A percentile compares a stretch with the other conserved stretches of the same genome.
These are phyloP conservation scores for Pseudotsuga menziesii DNA, from an alignment of 75 land plant genomes.

Conservation along the genomic window DNA sequence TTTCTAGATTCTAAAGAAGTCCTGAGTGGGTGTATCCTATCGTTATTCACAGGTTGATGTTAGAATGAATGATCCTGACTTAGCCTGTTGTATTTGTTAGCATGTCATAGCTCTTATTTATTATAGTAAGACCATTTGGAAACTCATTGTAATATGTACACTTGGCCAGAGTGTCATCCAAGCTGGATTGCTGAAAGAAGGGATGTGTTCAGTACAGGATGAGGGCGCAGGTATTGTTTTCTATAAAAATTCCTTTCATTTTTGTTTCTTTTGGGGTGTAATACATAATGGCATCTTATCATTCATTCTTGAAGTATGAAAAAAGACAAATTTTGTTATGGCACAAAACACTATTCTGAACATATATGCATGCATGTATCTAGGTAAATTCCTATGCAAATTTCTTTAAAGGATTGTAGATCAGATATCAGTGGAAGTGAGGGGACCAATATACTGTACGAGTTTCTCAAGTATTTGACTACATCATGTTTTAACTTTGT, in stretches of 20 bases:
- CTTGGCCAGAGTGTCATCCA: constrained; percentile 56
- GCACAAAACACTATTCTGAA: too few species aligned
- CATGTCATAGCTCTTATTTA: background rate
- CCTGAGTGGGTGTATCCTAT: background rate
- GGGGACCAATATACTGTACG: background rate
- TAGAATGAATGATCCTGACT: background rate
- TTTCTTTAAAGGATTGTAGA: background rate
- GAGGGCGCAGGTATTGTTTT: constrained; percentile 77
- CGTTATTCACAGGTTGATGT: background rate
- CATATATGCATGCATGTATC: background rate
- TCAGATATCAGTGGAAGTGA: background rate
- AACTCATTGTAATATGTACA: background rate
- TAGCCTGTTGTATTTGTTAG: background rate
- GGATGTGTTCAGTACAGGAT: constrained; percentile 87
- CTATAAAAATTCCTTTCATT: too few species aligned
- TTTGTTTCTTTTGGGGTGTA: background rate
- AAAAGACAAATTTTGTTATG: background rate
- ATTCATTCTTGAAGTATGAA: background rate
- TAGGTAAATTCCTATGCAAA: background rate
- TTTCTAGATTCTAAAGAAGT: background rate
- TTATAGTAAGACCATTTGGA: background rate
- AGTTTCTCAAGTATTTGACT: background rate
- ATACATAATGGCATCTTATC: background rate
- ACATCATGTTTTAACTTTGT: background rate
- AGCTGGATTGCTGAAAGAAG: constrained; percentile 75